Conservation (phyloP, 2,329 filamentous ascomycete genomes). For the Colletotrichum incanum region DNA sequence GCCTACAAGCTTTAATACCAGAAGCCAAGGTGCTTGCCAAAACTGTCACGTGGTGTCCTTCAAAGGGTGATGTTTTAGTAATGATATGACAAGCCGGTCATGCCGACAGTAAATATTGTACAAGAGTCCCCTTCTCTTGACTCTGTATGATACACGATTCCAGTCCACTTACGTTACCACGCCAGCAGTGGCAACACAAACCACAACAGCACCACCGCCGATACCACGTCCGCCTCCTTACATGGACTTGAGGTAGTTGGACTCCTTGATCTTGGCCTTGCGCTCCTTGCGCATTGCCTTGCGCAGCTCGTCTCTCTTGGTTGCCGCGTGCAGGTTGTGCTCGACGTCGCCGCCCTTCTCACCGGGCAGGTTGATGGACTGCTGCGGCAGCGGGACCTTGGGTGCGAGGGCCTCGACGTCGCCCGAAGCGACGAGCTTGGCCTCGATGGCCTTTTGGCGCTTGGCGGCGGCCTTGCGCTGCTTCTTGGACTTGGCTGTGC, state of each 20-base stretch:
- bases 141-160: conserved; percentile 38
- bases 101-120: conserved; percentile 39
- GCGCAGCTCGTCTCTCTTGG: conserved; percentile 74
- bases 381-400: conserved; percentile 83
- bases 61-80: conserved; percentile 18
- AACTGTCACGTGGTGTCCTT: neutral
- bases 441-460: conserved; percentile 70
- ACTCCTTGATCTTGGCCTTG: conserved; percentile 85
- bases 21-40: conserved; percentile 1
- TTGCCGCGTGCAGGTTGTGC: conserved; percentile 63
- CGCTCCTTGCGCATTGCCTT: conserved; percentile 82
- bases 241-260: conserved; percentile 89
- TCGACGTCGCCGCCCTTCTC: conserved; percentile 59
- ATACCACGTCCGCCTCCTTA: conserved; percentile 52
- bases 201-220: neutral
- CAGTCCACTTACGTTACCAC: neutral
- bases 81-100: conserved; percentile 32
- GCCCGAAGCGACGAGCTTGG: conserved; percentile 74
- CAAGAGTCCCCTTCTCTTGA: conserved; percentile 22
- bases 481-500: conserved; percentile 86
- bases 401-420: conserved; percentile 76
- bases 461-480: conserved; percentile 81
- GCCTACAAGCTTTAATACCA: conserved; percentile 18
- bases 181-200: neutral
- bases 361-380: conserved; percentile 81